phyloP scores from a whole-genome alignment of 129 eudicot species.

The Rutidosis leptorrhynchoides region DNA sequence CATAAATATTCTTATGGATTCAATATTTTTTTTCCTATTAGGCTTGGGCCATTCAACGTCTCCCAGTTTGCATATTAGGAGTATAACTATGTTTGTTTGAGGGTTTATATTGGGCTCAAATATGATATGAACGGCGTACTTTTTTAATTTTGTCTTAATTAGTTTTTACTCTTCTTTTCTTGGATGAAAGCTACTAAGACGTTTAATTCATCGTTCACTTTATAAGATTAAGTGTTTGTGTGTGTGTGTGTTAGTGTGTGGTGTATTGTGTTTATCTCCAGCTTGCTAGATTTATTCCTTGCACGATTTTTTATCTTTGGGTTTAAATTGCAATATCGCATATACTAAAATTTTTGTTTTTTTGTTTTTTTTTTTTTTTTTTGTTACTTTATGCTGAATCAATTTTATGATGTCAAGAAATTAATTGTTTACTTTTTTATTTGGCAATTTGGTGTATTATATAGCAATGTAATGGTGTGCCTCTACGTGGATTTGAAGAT shows the following conservation, averaged over 20 bases:
- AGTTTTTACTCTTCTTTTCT: too few species aligned
- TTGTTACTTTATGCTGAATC: too few species aligned
- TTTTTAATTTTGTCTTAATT: too few species aligned
- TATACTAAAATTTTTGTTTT: not conserved
- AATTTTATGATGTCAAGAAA: conserved; percentile 12
- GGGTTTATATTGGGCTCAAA: conserved; percentile 3
- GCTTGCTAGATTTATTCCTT: too few species aligned
- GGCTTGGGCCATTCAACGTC: not conserved
- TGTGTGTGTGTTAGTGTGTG: too few species aligned
- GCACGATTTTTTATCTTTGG: not conserved
- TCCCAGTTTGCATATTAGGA: not conserved
- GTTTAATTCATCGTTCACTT: not conserved
- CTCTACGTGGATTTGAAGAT: conserved; percentile 93
- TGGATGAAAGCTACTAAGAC: not conserved
- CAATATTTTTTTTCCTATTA: not conserved
- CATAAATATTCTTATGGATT: not conserved
- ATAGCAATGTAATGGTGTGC: conserved; percentile 62
- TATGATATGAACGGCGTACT: too few species aligned
- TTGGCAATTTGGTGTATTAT: conserved; percentile 10
- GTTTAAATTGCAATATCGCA: not conserved
- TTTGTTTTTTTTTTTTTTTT: conserved; percentile 1
- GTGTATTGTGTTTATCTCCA: too few species aligned
- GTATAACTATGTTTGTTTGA: conserved; percentile 10
- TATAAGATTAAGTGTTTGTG: too few species aligned
- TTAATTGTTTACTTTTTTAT: not conserved